Base-by-base conservation (phyloP, 2,329 filamentous ascomycete genomes). In the Pyrenochaeta sp. region DNA sequence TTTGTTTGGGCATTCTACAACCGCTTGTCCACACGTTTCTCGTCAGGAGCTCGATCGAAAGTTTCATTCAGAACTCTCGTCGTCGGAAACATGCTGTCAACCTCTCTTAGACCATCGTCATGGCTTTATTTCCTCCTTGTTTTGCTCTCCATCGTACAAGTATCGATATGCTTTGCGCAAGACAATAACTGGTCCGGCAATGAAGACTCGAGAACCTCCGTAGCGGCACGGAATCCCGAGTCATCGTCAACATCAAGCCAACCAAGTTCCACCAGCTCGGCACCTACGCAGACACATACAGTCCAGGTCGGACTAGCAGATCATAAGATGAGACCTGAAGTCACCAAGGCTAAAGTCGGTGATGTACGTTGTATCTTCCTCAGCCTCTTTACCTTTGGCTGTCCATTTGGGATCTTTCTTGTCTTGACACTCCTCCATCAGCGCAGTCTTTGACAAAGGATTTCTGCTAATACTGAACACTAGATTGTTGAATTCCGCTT, bases 401-500 rank as follows among this genome's bases (percentile, higher is more conserved):
- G n/a, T 15, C 11, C 27, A 15, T 27, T n/a, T n/a, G n/a, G n/a
- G 17, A 5, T 15, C 35, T 11, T 21, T 21, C 4, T 21, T 36
- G n/a, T 17, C 33, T 4, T 9, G 7, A 20, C 35, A 9, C 4
- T 1, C 18, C 12, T 18, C 20, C 17, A n/a, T 12, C 35, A 4
- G 4, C 17, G 11, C 35, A 9, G 9, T 5, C 9, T 5, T 36
- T 21, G 4, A 7, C 9, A 10, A 20, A 21, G 5, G 20, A 43
- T n/a, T 18, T 18, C 7, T 35, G 36, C 52, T 58, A 27, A 58
- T 23, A 10, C 41, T 27, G 40, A 20, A 10, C 12, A 33, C n/a
- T 31, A 74, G 63, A 62, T 63, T 11, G 58, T 81, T 35, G 70
- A 74, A 35, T 81, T 79, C 53, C 48, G 67, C 39, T 80, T 80